phyloP scores from a whole-genome alignment of 1,139 yeast species.

The Geotrichum fermentans region DNA sequence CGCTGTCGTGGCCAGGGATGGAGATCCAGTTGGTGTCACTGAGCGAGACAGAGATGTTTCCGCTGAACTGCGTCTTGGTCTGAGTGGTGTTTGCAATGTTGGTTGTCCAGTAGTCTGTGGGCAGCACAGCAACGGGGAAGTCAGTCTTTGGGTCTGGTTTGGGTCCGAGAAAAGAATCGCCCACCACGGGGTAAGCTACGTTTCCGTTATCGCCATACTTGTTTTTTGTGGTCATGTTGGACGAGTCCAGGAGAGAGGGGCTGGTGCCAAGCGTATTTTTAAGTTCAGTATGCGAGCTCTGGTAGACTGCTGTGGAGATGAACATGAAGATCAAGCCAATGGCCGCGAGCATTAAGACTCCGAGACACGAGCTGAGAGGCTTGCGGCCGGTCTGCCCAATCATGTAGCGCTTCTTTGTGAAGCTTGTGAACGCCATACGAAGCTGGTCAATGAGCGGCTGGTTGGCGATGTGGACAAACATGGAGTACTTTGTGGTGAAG shows the following conservation, averaged over 20 bases:
- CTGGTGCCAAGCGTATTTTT: conserved; percentile 4
- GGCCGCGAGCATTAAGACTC: conserved; percentile 10
- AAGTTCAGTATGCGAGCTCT: conserved; percentile 17
- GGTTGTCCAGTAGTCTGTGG: conserved; percentile 10
- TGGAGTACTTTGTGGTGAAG: conserved; percentile 15
- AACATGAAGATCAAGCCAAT: conserved; percentile 15
- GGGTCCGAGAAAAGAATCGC: conserved; percentile 15
- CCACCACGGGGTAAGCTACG: conserved; percentile 14
- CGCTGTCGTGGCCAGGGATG: conserved; percentile 6
- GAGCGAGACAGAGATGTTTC: conserved; percentile 17
- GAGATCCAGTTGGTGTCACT: conserved; percentile 18
- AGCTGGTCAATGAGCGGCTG: conserved; percentile 19
- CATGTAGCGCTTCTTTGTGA: conserved; percentile 20
- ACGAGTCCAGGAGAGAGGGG: conserved; percentile 5
- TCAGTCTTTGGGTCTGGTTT: not conserved
- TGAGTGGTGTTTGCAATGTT: not conserved
- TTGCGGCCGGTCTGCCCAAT: conserved; percentile 20
- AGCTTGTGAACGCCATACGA: conserved; percentile 18
- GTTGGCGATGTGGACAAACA: conserved; percentile 13
- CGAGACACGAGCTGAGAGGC: conserved; percentile 16
- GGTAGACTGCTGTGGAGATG: conserved; percentile 18
- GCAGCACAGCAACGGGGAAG: conserved; percentile 8
- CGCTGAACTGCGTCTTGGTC: conserved; percentile 17
- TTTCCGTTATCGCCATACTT: conserved; percentile 10
- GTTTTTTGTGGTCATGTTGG: conserved; percentile 4